Base-by-base conservation (phyloP, 352 stramenopile genomes). In the Aphanomyces invadans region DNA sequence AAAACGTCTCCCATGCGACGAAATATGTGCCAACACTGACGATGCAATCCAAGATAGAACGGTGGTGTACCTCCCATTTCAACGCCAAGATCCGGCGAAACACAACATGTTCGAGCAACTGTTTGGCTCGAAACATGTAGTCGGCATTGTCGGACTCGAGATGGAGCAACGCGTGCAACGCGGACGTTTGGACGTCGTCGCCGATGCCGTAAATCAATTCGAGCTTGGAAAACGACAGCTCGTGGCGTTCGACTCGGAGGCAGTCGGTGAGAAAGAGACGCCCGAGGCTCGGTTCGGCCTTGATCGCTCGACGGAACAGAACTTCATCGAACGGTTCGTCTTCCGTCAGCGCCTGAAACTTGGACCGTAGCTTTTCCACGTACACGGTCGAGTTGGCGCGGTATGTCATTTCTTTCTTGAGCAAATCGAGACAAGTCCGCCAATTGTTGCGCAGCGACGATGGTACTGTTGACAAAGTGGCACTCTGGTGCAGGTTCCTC, bases 21-120 rank as follows among this genome's bases (percentile, higher is more conserved):
- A 23, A 23, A 52, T 52, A 11, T 11, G 48, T 19, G 4, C 21
- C 15, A n/a, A 23, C 5, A 15, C 4, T 21, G 17, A 2, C n/a
- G n/a, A 63, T n/a, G 11, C 3, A 4, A 3, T 12, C 3, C 10
- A 33, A 52, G n/a, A n/a, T n/a, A n/a, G n/a, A n/a, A n/a, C n/a
- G n/a, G n/a, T n/a, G n/a, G 17, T 26, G 19, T 49, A 66, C 59
- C 46, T 55, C 33, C 59, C 59, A 66, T 26, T 66, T 66, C 21
- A 64, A 25, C 11, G 31, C 23, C 10, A 66, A 17, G 3, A 66
- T 38, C 23, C 31, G n/a, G n/a, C 29, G 59, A 11, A 66, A 28
- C 11, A 56, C 59, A 17, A 31, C 3, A 26, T 66, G 59, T 56
- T 66, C 59, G n/a, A 66, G 46, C 36, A 66, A 25, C 29, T 66